Evolutionary conservation across 176 grass and related monocot genomes (phyloP).

Genomic region (Oryza officinalis): DNA sequence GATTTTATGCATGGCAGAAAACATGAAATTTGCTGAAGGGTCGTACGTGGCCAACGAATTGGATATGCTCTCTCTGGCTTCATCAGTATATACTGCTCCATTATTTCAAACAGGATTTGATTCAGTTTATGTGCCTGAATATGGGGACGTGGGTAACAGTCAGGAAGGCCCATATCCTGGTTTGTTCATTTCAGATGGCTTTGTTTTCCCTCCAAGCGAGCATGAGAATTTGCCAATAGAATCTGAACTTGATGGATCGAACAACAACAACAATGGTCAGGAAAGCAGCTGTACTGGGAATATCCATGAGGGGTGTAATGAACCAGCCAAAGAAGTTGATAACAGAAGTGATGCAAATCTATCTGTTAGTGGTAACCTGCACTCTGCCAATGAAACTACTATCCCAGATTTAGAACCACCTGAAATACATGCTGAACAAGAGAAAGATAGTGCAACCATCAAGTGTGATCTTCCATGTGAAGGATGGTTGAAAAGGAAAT

Average conservation of each 20-base stretch:
- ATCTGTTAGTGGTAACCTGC: slow-evolving; percentile 22
- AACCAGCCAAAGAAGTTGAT: slow-evolving; percentile 31
- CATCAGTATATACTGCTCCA: slow-evolving; percentile 54
- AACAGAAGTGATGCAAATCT: slow-evolving; percentile 30
- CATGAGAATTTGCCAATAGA: slow-evolving; percentile 87
- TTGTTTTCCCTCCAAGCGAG: slow-evolving; percentile 84
- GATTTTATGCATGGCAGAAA: slow-evolving; percentile 54
- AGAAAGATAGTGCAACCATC: slow-evolving; percentile 14
- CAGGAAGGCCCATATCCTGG: slow-evolving; percentile 37
- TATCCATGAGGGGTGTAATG: slow-evolving; percentile 35
- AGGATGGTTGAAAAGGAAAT: slow-evolving; percentile 56
- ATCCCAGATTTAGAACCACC: slow-evolving; percentile 9
- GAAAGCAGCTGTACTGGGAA: slow-evolving; percentile 32
- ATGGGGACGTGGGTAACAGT: slow-evolving; percentile 20
- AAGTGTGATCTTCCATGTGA: slow-evolving; percentile 44
- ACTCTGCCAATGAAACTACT: not conserved
- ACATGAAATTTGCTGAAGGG: slow-evolving; percentile 30
- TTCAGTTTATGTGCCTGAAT: slow-evolving; percentile 34
- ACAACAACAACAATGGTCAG: slow-evolving; percentile 15
- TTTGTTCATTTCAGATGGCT: slow-evolving; percentile 55
- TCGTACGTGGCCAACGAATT: slow-evolving; percentile 39
- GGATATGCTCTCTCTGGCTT: slow-evolving; percentile 63
- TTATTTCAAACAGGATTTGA: slow-evolving; percentile 42
- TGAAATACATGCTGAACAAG: slow-evolving; percentile 17
- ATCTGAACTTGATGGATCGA: slow-evolving; percentile 35